phyloP scores from a whole-genome alignment of 495 filamentous ascomycete genomes.

The Pseudevernia furfuracea region DNA sequence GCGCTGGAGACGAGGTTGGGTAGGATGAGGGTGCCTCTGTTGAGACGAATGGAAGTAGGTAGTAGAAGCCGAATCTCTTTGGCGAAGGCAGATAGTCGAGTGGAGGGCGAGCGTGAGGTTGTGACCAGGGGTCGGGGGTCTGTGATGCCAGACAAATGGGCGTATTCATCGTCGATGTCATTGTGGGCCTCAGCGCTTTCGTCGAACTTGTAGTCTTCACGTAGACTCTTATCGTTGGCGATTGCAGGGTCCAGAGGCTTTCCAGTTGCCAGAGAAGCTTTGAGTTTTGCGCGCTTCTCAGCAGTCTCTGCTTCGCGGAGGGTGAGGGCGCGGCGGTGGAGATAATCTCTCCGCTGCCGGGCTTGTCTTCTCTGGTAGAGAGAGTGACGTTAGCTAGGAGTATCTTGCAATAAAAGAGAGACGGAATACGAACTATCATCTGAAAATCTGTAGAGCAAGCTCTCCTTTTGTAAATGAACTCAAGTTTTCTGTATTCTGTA shows the following conservation, averaged over 20 bases:
- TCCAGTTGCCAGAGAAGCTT: constrained; percentile 72
- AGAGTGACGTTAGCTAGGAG: neutral
- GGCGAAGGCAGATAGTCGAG: constrained; percentile 77
- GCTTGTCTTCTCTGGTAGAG: constrained; percentile 51
- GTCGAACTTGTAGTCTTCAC: constrained; percentile 89
- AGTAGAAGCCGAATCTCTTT: constrained; percentile 92
- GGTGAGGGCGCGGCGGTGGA: constrained; percentile 72
- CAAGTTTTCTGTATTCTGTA: too few species aligned
- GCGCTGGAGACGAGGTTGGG: constrained; percentile 77
- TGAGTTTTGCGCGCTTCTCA: constrained; percentile 80
- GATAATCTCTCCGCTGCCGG: constrained; percentile 84
- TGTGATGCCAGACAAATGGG: constrained; percentile 71
- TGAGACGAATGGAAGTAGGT: constrained; percentile 82
- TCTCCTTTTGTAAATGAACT: neutral
- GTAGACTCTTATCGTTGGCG: constrained; percentile 78
- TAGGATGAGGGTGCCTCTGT: constrained; percentile 83
- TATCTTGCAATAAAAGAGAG: neutral
- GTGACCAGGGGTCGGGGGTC: constrained; percentile 88
- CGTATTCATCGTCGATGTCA: constrained; percentile 88
- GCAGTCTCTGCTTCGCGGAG: constrained; percentile 88
- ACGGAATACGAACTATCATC: constrained; percentile 14
- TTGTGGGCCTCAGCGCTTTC: constrained; percentile 64
- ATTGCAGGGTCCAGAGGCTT: constrained; percentile 82
- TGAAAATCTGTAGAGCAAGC: neutral
- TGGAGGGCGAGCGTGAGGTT: constrained; percentile 80